Conservation (phyloP, 2,329 filamentous ascomycete species). For the Teratosphaeria viscida region DNA sequence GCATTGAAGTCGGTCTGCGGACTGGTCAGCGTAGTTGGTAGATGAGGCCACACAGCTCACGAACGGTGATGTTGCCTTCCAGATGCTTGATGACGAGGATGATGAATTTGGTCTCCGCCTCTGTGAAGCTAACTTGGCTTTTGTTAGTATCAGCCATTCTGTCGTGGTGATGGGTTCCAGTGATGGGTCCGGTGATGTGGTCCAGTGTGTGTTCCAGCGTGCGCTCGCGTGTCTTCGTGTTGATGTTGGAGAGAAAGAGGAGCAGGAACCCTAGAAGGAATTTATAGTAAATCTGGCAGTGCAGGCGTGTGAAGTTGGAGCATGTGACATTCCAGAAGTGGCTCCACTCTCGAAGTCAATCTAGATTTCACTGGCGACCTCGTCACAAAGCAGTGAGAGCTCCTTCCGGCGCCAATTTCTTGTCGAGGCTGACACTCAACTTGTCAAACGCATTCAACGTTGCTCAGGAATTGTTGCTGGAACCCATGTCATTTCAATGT, state of each 20-base stretch:
- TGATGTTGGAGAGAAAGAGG: not conserved
- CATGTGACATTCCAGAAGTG: not conserved
- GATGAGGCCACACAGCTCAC: not conserved
- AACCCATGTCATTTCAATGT: too few relatives aligned
- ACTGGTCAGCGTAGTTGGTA: not conserved
- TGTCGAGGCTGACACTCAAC: not conserved
- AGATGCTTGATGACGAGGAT: conserved; percentile 17
- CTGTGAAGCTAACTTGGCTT: conserved; percentile 9
- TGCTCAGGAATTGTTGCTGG: too few relatives aligned
- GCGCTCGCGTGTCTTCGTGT: not conserved
- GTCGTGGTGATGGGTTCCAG: not conserved
- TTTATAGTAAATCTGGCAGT: not conserved
- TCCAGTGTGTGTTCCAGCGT: not conserved
- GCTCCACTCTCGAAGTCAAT: not conserved
- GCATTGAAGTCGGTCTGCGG: conserved; percentile 15
- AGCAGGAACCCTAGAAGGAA: not conserved
- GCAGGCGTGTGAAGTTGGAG: not conserved
- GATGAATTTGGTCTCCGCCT: conserved; percentile 15
- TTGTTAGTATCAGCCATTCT: conserved; percentile 4
- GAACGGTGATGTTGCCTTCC: conserved; percentile 14
- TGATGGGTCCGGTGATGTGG: not conserved
- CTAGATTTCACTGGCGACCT: not conserved
- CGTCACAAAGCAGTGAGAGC: not conserved
- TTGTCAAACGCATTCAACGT: too few relatives aligned
- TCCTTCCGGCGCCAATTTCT: not conserved